These are phyloP conservation scores for Fusarium siculi DNA, from an alignment of 2,329 filamentous ascomycete genomes.

Conservation along the genomic window DNA sequence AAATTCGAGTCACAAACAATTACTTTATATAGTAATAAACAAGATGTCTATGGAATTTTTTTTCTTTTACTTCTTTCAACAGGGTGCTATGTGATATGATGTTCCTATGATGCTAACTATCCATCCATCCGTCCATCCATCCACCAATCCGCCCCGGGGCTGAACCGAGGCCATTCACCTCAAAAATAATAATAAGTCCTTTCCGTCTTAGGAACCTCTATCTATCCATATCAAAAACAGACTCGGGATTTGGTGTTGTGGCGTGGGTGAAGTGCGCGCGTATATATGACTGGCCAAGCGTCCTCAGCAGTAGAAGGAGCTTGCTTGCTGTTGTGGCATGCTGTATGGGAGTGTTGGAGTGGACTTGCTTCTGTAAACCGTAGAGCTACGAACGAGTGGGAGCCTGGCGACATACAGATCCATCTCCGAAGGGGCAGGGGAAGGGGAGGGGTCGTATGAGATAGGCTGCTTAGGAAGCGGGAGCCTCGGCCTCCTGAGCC, in stretches of 20 bases:
- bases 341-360: slow-evolving; percentile 29
- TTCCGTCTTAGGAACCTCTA: slow-evolving; percentile 36
- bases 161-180: slow-evolving; percentile 31
- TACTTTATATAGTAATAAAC: background rate
- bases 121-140: slow-evolving; percentile 43
- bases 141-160: slow-evolving; percentile 32
- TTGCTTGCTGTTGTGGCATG: slow-evolving; percentile 38
- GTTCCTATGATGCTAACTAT: slow-evolving; percentile 42
- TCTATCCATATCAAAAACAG: slow-evolving; percentile 34
- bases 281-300: slow-evolving; percentile 20
- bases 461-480: slow-evolving; percentile 37
- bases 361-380: slow-evolving; percentile 8
- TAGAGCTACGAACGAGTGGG: slow-evolving; percentile 28
- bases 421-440: slow-evolving; percentile 27
- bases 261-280: slow-evolving; percentile 28
- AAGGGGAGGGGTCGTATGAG: slow-evolving; percentile 16
- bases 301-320: slow-evolving; percentile 27
- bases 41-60: slow-evolving; percentile 41
- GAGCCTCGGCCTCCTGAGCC: slow-evolving; percentile 45
- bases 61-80: slow-evolving; percentile 39
- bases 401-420: slow-evolving; percentile 13
- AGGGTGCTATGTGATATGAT: slow-evolving; percentile 42
- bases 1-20: background rate
- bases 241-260: slow-evolving; percentile 32
- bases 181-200: slow-evolving; percentile 15